These are phyloP conservation scores for Platanthera guangdongensis DNA, from an alignment of 106 monocot species.

Conservation along the genomic window DNA sequence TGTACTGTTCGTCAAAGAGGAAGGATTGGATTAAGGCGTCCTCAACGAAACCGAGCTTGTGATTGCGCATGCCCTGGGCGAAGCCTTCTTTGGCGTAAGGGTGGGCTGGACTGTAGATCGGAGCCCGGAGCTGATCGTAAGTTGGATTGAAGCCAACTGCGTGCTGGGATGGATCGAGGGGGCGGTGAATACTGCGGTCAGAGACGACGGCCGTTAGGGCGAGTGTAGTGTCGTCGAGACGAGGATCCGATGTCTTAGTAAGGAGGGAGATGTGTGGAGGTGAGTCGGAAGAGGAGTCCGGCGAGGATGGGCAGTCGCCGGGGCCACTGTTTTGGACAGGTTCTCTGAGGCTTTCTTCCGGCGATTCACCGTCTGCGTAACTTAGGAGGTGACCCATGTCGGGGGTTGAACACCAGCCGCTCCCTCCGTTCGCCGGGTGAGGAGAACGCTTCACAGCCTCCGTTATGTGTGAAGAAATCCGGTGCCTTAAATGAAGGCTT, in stretches of 20 bases:
- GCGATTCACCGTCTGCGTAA: constrained; percentile 14
- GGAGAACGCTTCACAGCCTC: too few relatives aligned
- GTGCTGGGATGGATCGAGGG: constrained; percentile 76
- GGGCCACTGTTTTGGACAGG: background rate
- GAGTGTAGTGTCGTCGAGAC: constrained; percentile 75
- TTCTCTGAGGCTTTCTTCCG: background rate
- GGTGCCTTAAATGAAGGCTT: too few relatives aligned
- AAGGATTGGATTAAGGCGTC: constrained; percentile 87
- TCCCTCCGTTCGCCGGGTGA: too few relatives aligned
- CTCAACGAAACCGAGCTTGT: constrained; percentile 97
- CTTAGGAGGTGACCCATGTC: constrained; percentile 43
- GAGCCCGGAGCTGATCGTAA: constrained; percentile 97
- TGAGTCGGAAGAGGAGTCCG: constrained; percentile 24
- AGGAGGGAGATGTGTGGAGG: constrained; percentile 47
- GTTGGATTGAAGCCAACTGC: constrained; percentile 80
- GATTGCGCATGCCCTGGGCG: constrained; percentile 84
- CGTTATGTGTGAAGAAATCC: too few relatives aligned
- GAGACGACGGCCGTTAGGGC: constrained; percentile 45
- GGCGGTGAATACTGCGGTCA: constrained; percentile 29
- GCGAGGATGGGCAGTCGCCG: constrained; percentile 21
- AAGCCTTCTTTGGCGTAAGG: constrained; percentile 71
- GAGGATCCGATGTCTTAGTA: constrained; percentile 61
- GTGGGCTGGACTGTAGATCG: constrained; percentile 72
- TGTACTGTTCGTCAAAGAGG: constrained; percentile 97
- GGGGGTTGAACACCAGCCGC: background rate